Evolutionary conservation across 2,329 filamentous ascomycete species (phyloP), one percentile per base, ranked within the genome.

Genomic region (Alternaria novae-zelandiae): DNA sequence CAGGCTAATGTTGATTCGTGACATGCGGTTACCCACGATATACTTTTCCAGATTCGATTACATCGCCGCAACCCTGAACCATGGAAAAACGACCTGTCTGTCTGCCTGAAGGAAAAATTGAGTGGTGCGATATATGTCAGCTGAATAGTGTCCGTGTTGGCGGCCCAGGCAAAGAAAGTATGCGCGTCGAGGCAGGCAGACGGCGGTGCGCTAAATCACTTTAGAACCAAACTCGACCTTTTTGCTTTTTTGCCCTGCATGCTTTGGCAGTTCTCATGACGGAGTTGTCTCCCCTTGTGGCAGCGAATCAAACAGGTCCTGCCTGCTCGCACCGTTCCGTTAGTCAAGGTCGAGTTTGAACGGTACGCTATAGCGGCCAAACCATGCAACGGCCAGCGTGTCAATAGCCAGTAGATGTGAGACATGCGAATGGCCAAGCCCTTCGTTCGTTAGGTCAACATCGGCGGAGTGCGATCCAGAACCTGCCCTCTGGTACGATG

Each of bases 251-350:
- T 55, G 51, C 57, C 57, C 50, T 60, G 57, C 57, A 47, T 55
- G 28, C 9, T 53, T 3, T 53, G 30, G 49, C 49, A 25, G 30
- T 53, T 53, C 20, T 46, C 20, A 61, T 36, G 54, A 58, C 54
- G 54, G 46, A 56, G 43, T 30, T 56, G 28, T 26, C 28, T 56
- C 54, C 43, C 54, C 30, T 43, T 26, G n/a, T 56, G 25, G 17
- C 50, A 49, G 26, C 50, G 51, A 55, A 54, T 45, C 28, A 45
- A 45, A 44, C 43, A 28, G 32, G 47, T 55, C 43, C 47, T 41
- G 26, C 17, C 28, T 46, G 17, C 57, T 55, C 50, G 50, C 57
- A 47, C 57, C 51, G 57, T 60, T 60, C 57, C 51, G 57, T 55
- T 56, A 43, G 51, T 54, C 21, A 26, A 60, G 50, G 54, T 12